These are phyloP conservation scores for Hibiscus mutabilis DNA, from an alignment of 345 rosid genomes.

Conservation along the genomic window DNA sequence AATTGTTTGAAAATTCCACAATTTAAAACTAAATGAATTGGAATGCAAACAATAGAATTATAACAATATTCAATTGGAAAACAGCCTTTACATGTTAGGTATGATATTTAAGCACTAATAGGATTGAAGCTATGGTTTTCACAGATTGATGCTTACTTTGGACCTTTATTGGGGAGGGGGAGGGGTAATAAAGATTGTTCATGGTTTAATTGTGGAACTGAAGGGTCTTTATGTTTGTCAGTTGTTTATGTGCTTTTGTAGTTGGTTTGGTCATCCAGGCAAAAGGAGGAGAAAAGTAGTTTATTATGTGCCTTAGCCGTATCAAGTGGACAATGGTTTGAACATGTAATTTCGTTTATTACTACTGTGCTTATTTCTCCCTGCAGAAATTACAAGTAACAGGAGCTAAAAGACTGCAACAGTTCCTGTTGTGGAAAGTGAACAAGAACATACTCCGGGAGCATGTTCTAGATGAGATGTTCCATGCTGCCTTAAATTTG, in stretches of 20 bases:
- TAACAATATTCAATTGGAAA: neutral
- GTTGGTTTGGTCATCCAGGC: neutral
- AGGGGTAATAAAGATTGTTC: neutral
- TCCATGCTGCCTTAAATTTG: constrained; percentile 74
- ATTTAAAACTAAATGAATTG: neutral
- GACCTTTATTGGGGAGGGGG: neutral
- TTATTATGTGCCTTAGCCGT: neutral
- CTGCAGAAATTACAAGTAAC: constrained; percentile 52
- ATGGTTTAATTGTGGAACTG: neutral
- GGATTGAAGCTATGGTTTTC: neutral
- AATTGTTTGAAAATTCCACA: neutral
- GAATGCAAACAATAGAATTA: neutral
- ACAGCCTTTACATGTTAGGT: neutral
- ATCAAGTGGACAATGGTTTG: neutral
- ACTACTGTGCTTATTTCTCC: neutral
- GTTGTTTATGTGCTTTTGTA: neutral
- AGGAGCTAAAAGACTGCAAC: constrained; percentile 21
- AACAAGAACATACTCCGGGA: constrained; percentile 38
- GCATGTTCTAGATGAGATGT: constrained; percentile 69
- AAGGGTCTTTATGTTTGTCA: neutral
- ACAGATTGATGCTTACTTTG: neutral
- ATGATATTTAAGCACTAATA: neutral
- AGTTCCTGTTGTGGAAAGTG: constrained; percentile 71
- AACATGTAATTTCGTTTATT: neutral
- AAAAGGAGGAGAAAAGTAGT: neutral